phyloP scores from a whole-genome alignment of 768 basidiomycete genomes.

The Leccinellum albellum region DNA sequence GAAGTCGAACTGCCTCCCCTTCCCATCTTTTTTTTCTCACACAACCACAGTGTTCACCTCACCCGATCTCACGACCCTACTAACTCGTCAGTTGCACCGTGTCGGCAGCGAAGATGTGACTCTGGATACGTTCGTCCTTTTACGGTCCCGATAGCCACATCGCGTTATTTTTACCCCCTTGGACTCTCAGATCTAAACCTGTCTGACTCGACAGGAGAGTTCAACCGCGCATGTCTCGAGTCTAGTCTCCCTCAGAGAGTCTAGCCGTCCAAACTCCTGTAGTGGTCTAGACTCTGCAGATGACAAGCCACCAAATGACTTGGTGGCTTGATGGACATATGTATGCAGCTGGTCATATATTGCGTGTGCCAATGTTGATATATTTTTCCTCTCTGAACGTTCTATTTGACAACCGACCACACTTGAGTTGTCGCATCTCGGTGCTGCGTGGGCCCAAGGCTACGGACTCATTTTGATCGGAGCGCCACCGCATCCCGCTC shows the following conservation, averaged over 20 bases:
- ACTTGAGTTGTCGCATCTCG: constrained; percentile 6
- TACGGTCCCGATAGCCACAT: not conserved
- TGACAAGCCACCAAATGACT: constrained; percentile 17
- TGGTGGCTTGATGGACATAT: constrained; percentile 25
- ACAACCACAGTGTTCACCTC: not conserved
- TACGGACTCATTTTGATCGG: constrained; percentile 6
- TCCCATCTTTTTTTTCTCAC: not conserved
- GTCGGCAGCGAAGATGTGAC: not conserved
- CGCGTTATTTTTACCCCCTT: not conserved
- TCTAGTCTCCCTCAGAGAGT: not conserved
- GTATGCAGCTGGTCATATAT: constrained; percentile 8
- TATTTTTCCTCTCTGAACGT: not conserved
- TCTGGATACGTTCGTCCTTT: no score
- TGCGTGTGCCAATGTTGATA: not conserved
- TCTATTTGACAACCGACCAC: not conserved
- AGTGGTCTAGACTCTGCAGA: constrained; percentile 11
- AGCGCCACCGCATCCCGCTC: constrained; percentile 24
- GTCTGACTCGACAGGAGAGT: not conserved
- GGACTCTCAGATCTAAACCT: not conserved
- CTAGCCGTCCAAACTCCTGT: not conserved
- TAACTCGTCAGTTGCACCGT: not conserved
- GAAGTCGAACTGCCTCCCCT: not conserved
- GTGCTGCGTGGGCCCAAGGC: constrained; percentile 6
- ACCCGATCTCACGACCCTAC: not conserved
- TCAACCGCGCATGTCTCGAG: not conserved